Base-by-base conservation (phyloP, 495 filamentous ascomycete species). In the Amniculicola lignicola region DNA sequence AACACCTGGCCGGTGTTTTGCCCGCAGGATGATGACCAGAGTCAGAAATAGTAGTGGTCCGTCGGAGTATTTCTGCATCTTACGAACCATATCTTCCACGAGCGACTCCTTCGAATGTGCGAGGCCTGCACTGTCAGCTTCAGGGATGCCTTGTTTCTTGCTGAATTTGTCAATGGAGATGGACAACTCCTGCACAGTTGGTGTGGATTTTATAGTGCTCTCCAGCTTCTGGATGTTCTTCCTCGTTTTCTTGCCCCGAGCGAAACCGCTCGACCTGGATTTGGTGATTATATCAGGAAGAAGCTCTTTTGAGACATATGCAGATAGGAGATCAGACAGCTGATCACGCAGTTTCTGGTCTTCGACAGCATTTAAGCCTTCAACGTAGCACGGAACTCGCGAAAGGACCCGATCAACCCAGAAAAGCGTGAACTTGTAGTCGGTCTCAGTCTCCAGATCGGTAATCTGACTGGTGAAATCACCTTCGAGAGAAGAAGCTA, bases 11-110 rank as follows among this genome's bases (percentile, higher is more conserved):
- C 51, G 28, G 19, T 58, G 49, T 19, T 37, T 45, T n/a, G 62
- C 62, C n/a, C 54, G 35, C 14, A 69, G 35, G 4, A 69, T 41
- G 11, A 67, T 29, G 15, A 69, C 45, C 46, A 69, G 44, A 22
- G 57, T 62, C 16, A 67, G 47, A 36, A 69, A 69, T 4, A 69
- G 59, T n/a, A 57, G 59, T 11, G 65, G 55, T 35, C 56, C 62
- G 21, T 69, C 67, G 33, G 47, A 50, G 18, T 58, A 52, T 38
- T 58, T 61, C 51, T 62, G 51, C 58, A 69, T 57, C 22, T 50
- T 65, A 11, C 48, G 53, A 16, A 57, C 37, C 54, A 67, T 48
- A 23, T 69, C 67, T 16, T 40, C 28, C 10, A 67, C 25, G 14
- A 51, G 15, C 1, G 6, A 21, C 6, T 29, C 18, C 45, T 66